Conservation (phyloP, 2,329 filamentous ascomycete genomes). For the Domatiomyces catenatus region DNA sequence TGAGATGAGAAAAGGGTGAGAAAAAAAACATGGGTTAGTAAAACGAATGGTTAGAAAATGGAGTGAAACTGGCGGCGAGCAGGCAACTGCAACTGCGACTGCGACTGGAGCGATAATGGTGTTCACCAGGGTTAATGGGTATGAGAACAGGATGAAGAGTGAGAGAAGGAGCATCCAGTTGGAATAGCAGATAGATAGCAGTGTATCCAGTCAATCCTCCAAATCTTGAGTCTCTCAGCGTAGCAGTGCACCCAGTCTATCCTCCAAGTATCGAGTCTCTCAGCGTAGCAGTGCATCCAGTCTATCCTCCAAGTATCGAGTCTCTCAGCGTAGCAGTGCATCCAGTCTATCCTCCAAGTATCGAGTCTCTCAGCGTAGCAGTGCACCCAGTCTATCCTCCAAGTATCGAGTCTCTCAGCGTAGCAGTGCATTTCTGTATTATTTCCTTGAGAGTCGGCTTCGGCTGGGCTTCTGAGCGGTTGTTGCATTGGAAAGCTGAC, state of each 20-base stretch:
- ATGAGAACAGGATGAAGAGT: too few species aligned
- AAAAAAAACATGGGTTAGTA: background rate
- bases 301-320: background rate
- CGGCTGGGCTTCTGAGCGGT: conserved; percentile 29
- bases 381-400: background rate
- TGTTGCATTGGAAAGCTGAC: conserved; percentile 29
- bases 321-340: background rate
- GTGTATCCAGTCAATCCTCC: background rate
- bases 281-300: background rate
- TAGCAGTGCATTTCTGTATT: too few species aligned
- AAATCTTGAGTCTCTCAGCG: background rate
- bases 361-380: background rate
- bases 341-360: background rate
- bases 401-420: background rate
- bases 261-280: background rate
- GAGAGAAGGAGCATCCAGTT: background rate
- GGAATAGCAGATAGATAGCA: background rate
- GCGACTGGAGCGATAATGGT: background rate
- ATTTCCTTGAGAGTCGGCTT: background rate
- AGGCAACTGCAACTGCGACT: too few species aligned
- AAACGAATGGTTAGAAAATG: background rate
- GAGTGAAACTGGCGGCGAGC: too few species aligned
- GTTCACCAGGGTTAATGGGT: background rate
- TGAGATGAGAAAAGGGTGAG: background rate
- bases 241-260: background rate